Evolutionary conservation across 2,329 filamentous ascomycete genomes (phyloP), one percentile per base, ranked within the genome.

Genomic region (Colletotrichum tamarilloi): DNA sequence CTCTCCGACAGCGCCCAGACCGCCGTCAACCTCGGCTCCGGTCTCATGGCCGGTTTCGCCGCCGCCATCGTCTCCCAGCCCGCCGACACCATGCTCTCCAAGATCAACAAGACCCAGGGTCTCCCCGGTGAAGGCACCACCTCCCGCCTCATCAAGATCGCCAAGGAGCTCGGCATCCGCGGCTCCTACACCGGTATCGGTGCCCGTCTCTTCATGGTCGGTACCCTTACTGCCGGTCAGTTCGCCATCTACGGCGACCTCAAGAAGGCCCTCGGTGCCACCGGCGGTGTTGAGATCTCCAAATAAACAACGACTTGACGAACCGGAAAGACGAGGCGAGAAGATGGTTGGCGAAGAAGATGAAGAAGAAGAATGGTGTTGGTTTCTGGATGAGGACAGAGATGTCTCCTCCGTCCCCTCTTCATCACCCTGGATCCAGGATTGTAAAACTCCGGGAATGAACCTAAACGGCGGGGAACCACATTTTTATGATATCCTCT

Each of bases 31-130:
- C 89, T 97, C 90, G 84, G 84, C 78, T 84, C 84, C 73, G 84
- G 84, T 84, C 81, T 86, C 76, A 81, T 85, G 75, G 84, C 84
- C 76, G 84, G 94, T 93, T 95, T 97, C 87, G 94, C 94, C 80
- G 94, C 94, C 79, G 94, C 94, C 82, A 83, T 96, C 79, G 90
- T 97, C 83, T 97, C 94, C 76, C 94, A 97, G 88, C 94, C 94
- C 79, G 94, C 94, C 83, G 94, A 97, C 85, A 97, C 94, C 82
- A 97, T 97, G 94, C 92, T 97, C 77, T 93, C 91, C 87, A 97
- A 96, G 91, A 97, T 97, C 90, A 97, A 97, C 93, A 97, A 97
- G 93, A 94, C 93, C 86, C 92, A 94, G 89, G 94, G 94, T 86
- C 88, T 91, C 74, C 94, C 94, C 77, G 94, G 94, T 88, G 94